Base-by-base conservation (phyloP, 192 early-diverging fungal genomes). In the Coemansia sp. region DNA sequence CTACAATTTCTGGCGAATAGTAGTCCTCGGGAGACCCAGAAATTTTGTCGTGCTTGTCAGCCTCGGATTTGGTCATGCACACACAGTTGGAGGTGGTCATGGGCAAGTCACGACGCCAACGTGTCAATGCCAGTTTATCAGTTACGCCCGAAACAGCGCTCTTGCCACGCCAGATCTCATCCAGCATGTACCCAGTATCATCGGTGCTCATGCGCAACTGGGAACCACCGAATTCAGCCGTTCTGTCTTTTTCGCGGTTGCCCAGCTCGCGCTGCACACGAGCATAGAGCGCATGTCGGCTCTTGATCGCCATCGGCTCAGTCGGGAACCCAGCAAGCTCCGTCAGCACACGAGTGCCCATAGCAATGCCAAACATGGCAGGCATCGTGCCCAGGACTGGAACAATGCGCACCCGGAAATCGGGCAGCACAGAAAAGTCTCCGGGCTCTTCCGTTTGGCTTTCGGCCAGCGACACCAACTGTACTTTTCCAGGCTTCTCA, bases 401-500 rank as follows among this genome's bases (percentile, higher is more conserved):
- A 1, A 92, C 65, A 57, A 92, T 92, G 54, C 90, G 89, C n/a
- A 91, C 86, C 35, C 96, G 85, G 67, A 98, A 98, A 70, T 94
- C 90, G 5, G 95, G 96, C n/a, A 97, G 83, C 15, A 93, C 85
- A 10, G 94, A 87, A 65, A 91, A 96, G 51, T 98, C 92, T 55
- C 93, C 91, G 0, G 93, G 91, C 45, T 90, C 88, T 19, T 89
- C 86, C 22, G 89, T 85, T 49, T 89, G 90, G 53, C 85, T 85
- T 55, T 98, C 94, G 8, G 90, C 92, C 61, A 98, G 66, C 19
- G 95, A 93, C n/a, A 96, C 65, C 2, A 98, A 80, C 70, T 91
- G 91, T 29, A 97, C 91, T 51, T 86, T 84, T 57, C 92, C 92
- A 11, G 96, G 95, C 64, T 96, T 96, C 69, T 98, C 97, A 10